Evolutionary conservation across 441 rosid genomes (phyloP).

Genomic region (Pelargonium citronellum): DNA sequence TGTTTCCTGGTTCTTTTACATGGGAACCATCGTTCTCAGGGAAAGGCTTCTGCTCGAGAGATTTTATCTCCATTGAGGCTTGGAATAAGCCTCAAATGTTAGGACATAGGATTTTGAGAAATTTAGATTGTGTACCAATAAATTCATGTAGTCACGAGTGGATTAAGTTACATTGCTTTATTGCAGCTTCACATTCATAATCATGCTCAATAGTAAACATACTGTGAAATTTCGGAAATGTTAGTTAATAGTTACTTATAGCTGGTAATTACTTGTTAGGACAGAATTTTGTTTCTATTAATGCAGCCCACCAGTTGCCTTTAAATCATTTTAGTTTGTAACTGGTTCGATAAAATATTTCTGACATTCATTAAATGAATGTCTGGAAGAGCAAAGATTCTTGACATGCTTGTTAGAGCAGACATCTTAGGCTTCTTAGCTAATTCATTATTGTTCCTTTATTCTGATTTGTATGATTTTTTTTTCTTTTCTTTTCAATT

Average conservation of each 20-base stretch:
- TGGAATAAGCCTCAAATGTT: background rate
- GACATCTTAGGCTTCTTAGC: no score
- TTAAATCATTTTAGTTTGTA: no score
- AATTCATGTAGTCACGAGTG: background rate
- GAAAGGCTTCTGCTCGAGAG: background rate
- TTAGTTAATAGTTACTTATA: background rate
- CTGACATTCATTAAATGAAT: no score
- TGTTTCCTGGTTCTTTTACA: background rate
- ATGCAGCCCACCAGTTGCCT: no score
- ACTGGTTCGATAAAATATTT: no score
- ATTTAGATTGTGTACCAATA: background rate
- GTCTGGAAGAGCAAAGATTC: no score
- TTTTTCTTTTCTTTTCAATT: background rate
- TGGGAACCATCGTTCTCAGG: background rate
- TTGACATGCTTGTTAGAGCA: no score
- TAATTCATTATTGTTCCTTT: background rate
- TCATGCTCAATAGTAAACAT: background rate
- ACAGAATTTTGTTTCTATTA: no score
- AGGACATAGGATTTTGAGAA: background rate
- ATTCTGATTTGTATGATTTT: background rate
- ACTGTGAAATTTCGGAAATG: background rate
- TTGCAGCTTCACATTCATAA: background rate
- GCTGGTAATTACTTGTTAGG: no score
- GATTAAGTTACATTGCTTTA: background rate
- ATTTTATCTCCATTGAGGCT: background rate